Evolutionary conservation across 2,329 filamentous ascomycete genomes (phyloP).

Genomic region (Pseudogymnoascus sp.): DNA sequence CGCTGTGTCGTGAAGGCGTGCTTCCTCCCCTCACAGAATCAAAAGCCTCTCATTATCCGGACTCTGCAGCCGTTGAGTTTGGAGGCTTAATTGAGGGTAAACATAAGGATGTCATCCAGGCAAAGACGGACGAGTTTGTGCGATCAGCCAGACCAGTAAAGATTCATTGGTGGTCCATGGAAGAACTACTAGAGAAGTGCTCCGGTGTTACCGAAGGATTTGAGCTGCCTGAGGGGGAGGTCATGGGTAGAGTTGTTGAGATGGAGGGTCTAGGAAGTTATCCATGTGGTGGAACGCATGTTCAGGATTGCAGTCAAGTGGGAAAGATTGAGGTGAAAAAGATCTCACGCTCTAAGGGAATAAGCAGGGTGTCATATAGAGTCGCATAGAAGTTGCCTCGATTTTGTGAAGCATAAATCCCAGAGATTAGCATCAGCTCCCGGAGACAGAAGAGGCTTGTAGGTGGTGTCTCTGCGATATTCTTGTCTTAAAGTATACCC

Average conservation of each 20-base stretch:
- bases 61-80: slow-evolving; percentile 62
- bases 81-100: slow-evolving; percentile 58
- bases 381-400: not conserved
- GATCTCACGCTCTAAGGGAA: slow-evolving; percentile 59
- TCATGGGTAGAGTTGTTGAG: slow-evolving; percentile 59
- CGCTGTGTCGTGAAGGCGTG: slow-evolving; percentile 44
- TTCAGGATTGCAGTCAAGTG: slow-evolving; percentile 51
- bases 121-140: slow-evolving; percentile 53
- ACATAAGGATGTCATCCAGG: slow-evolving; percentile 57
- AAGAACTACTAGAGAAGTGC: slow-evolving; percentile 50
- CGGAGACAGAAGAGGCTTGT: not conserved
- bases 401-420: not conserved
- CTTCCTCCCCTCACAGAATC: slow-evolving; percentile 54
- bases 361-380: slow-evolving; percentile 44
- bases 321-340: slow-evolving; percentile 60
- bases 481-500: too few relatives aligned
- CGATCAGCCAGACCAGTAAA: slow-evolving; percentile 50
- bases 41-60: slow-evolving; percentile 68
- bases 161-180: slow-evolving; percentile 62
- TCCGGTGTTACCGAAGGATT: slow-evolving; percentile 33
- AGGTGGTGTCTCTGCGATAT: not conserved
- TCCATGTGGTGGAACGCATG: slow-evolving; percentile 71
- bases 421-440: not conserved
- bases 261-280: slow-evolving; percentile 65
- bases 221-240: slow-evolving; percentile 40